Conservation (phyloP, 371 early-diverging fungal genomes). For the Haplosporangium sp. region DNA sequence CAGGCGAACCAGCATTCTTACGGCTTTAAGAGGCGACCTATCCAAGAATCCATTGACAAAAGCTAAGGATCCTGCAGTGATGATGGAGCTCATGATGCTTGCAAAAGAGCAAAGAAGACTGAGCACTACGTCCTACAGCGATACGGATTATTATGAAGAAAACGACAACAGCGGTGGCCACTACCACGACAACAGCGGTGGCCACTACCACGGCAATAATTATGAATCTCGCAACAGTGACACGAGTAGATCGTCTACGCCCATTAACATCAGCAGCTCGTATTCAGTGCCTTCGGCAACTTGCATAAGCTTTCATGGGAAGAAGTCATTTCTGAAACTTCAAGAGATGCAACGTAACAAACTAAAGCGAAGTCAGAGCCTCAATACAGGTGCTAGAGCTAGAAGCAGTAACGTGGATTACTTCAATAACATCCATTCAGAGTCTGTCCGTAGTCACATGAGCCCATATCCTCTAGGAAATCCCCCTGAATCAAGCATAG, state of each 20-base stretch:
- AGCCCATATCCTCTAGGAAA: background rate
- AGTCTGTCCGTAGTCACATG: background rate
- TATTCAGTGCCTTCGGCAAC: background rate
- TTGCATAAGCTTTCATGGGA: conserved; percentile 17
- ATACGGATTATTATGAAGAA: background rate
- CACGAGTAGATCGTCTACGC: background rate
- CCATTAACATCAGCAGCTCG: background rate
- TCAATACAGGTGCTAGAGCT: background rate
- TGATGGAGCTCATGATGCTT: conserved; percentile 13
- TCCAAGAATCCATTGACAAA: conserved; percentile 14
- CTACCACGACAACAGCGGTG: too few species aligned
- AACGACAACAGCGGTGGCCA: background rate
- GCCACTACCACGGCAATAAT: too few species aligned
- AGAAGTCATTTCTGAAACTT: conserved; percentile 12
- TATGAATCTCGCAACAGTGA: background rate
- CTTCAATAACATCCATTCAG: background rate
- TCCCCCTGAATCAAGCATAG: background rate
- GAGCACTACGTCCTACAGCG: background rate
- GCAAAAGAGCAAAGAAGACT: conserved; percentile 8
- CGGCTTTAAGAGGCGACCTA: background rate
- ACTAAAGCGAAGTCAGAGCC: conserved; percentile 1
- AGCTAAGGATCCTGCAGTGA: conserved; percentile 18
- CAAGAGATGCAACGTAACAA: conserved; percentile 19
- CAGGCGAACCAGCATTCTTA: background rate
- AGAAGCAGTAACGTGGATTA: background rate